A percentile compares a stretch with the other conserved stretches of the same genome.
These are phyloP conservation scores for Schoenoplectus triqueter DNA, from an alignment of 202 grass and related monocot species.

Conservation along the genomic window DNA sequence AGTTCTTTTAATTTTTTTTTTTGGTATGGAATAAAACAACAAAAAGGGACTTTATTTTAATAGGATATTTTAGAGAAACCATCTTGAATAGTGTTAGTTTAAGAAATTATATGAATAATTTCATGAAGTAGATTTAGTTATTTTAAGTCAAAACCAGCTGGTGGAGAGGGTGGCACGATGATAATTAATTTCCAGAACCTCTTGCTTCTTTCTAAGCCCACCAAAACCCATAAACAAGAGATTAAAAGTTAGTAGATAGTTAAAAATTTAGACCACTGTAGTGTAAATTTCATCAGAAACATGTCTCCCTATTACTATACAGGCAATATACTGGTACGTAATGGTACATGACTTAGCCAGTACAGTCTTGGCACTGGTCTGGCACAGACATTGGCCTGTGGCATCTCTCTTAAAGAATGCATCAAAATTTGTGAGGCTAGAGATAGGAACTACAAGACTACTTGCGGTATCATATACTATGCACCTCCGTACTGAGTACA, in stretches of 20 bases:
- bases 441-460: not conserved
- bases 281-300: not conserved
- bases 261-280: not conserved
- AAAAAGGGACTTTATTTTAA: not conserved
- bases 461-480: not conserved
- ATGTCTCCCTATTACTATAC: constrained; percentile 16
- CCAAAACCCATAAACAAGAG: not conserved
- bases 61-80: not conserved
- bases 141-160: not conserved
- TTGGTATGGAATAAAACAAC: not conserved
- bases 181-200: not conserved
- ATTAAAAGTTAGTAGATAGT: not conserved
- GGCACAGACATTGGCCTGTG: not conserved
- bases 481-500: not conserved
- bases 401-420: not conserved
- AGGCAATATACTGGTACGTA: not conserved
- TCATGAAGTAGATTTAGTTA: not conserved
- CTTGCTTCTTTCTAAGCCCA: not conserved
- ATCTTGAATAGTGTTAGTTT: not conserved
- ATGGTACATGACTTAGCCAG: not conserved
- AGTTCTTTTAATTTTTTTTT: not conserved
- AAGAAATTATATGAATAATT: not conserved
- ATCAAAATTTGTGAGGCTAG: not conserved
- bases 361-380: not conserved
- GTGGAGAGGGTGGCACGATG: not conserved